A percentile compares a stretch with the other conserved stretches of the same genome.
Conservation (phyloP, 208 protist genomes). For the Crithidia bombi region DNA sequence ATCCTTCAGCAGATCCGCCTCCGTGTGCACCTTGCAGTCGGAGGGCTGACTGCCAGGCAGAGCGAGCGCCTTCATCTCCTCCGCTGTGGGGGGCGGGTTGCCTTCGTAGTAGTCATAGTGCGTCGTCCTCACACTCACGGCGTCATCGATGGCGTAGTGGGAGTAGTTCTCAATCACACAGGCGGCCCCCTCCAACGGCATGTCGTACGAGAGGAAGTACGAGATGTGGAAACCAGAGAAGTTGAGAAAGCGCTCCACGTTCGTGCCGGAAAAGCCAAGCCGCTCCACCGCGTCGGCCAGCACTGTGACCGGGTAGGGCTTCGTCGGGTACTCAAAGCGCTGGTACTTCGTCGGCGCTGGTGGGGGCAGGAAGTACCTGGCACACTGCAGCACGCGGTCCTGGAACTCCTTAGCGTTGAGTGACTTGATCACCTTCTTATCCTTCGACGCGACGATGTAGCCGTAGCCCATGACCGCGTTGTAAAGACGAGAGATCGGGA, state of each 20-base stretch:
- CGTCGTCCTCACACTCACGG: slow-evolving; percentile 51
- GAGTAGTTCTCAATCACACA: slow-evolving; percentile 82
- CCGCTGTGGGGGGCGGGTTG: slow-evolving; percentile 33
- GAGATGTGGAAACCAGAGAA: slow-evolving; percentile 88
- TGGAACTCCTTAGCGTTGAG: slow-evolving; percentile 65
- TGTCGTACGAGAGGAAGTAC: slow-evolving; percentile 83
- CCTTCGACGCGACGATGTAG: slow-evolving; percentile 82
- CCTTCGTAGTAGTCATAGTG: slow-evolving; percentile 74
- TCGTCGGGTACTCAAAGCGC: slow-evolving; percentile 87
- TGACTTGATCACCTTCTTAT: slow-evolving; percentile 71
- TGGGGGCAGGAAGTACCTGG: slow-evolving; percentile 74
- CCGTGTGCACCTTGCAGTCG: slow-evolving; percentile 42
- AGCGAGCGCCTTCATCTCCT: slow-evolving; percentile 10
- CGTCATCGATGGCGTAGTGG: slow-evolving; percentile 75
- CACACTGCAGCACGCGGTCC: slow-evolving; percentile 56
- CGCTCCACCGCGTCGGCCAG: slow-evolving; percentile 84
- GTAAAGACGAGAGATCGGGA: slow-evolving; percentile 75
- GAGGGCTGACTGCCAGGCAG: slow-evolving; percentile 20
- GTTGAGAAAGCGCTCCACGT: slow-evolving; percentile 87
- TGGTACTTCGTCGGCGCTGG: slow-evolving; percentile 33
- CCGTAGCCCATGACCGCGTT: slow-evolving; percentile 90
- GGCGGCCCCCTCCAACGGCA: slow-evolving; percentile 75
- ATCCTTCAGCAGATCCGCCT: slow-evolving; percentile 51
- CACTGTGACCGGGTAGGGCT: slow-evolving; percentile 85
- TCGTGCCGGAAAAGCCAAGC: slow-evolving; percentile 66